Evolutionary conservation across 352 stramenopile species (phyloP).

Genomic region (Pythium grandisporangium): DNA sequence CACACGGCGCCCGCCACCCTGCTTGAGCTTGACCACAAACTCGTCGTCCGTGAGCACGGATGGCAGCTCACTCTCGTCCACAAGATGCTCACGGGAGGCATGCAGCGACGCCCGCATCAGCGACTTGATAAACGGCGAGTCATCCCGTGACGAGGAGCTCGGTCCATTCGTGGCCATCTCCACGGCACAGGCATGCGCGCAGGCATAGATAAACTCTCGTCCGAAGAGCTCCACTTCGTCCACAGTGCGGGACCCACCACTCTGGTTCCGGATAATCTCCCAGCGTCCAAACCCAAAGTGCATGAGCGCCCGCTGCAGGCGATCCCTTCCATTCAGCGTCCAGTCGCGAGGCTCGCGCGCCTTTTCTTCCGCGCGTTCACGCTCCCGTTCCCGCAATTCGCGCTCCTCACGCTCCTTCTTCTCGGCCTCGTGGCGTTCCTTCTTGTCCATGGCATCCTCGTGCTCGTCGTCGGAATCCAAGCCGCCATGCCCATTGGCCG

Average conservation of each 20-base stretch:
- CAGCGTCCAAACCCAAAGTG: slow-evolving; percentile 82
- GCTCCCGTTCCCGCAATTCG: slow-evolving; percentile 28
- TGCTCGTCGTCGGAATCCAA: slow-evolving; percentile 61
- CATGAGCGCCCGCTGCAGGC: slow-evolving; percentile 80
- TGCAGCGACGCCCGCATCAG: slow-evolving; percentile 51
- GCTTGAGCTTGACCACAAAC: slow-evolving; percentile 80
- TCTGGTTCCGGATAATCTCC: slow-evolving; percentile 86
- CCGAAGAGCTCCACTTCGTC: slow-evolving; percentile 81
- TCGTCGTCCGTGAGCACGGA: slow-evolving; percentile 81
- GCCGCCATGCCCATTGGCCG: slow-evolving; percentile 15
- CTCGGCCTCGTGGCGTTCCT: slow-evolving; percentile 47
- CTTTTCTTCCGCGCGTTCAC: slow-evolving; percentile 44
- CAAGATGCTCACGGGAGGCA: slow-evolving; percentile 59
- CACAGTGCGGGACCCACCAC: slow-evolving; percentile 72
- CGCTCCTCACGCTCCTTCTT: slow-evolving; percentile 34
- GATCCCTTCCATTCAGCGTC: slow-evolving; percentile 80
- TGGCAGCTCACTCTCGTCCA: slow-evolving; percentile 68
- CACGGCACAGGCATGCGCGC: slow-evolving; percentile 53
- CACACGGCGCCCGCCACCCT: slow-evolving; percentile 73
- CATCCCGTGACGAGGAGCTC: slow-evolving; percentile 66
- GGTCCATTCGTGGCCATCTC: no score
- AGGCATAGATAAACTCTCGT: slow-evolving; percentile 82
- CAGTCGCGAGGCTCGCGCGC: slow-evolving; percentile 69
- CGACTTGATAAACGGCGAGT: slow-evolving; percentile 78
- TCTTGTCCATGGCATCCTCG: slow-evolving; percentile 50